phyloP scores from a whole-genome alignment of 1,284 basidiomycete species.

The Wallemia mellicola region DNA sequence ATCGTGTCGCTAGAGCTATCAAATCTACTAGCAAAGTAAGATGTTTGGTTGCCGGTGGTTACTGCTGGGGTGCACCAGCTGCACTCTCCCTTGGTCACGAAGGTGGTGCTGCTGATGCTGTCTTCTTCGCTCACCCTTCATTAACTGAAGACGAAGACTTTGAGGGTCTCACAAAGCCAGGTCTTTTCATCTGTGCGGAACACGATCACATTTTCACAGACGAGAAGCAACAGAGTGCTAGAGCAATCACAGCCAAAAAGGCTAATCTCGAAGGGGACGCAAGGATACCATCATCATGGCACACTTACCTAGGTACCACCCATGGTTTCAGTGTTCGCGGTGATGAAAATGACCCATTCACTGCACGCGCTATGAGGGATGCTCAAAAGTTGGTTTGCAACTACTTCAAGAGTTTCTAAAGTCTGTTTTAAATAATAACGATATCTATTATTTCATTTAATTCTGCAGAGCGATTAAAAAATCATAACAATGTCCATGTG shows the following conservation, averaged over 20 bases:
- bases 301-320: neutral
- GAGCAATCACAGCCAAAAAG: neutral
- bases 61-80: slow-evolving; percentile 6
- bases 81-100: neutral
- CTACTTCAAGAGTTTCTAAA: slow-evolving; percentile 1
- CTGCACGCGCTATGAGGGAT: neutral
- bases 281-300: neutral
- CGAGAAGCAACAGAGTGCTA: neutral
- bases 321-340: neutral
- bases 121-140: slow-evolving; percentile 7
- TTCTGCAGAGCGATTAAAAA: too few relatives aligned
- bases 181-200: slow-evolving; percentile 5
- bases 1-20: neutral
- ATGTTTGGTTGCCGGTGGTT: slow-evolving; percentile 4
- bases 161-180: slow-evolving; percentile 3
- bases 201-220: neutral
- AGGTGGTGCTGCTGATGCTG: slow-evolving; percentile 4
- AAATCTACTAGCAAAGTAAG: neutral
- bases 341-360: neutral
- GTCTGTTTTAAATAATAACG: too few relatives aligned
- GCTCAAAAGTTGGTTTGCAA: neutral
- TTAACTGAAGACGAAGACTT: slow-evolving; percentile 6
- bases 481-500: too few relatives aligned
- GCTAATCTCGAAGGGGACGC: neutral
- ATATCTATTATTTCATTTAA: too few relatives aligned